Percentiles rank a stretch among this genome's conserved stretches.
Conservation (phyloP, 1,139 yeast species). For the Geotrichum australiense region DNA sequence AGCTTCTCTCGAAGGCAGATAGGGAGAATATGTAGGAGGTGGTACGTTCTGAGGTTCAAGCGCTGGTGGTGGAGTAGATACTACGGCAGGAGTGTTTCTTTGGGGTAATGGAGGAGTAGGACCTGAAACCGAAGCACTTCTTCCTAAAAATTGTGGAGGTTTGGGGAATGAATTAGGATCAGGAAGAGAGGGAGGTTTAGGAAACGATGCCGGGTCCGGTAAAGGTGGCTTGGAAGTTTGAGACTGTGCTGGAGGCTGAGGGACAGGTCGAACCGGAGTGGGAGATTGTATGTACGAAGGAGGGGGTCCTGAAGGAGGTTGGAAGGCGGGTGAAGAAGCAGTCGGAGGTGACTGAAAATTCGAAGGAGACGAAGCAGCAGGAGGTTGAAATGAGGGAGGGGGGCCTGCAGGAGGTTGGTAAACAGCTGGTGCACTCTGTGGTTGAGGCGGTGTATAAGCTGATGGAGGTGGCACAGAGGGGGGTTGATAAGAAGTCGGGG, state of each 20-base stretch:
- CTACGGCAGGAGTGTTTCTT: slow-evolving; percentile 4
- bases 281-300: slow-evolving; percentile 1
- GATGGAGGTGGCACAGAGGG: slow-evolving; percentile 3
- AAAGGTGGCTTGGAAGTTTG: slow-evolving; percentile 11
- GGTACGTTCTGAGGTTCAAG: not conserved
- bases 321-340: slow-evolving; percentile 1
- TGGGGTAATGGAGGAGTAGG: slow-evolving; percentile 8
- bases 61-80: slow-evolving; percentile 2
- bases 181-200: slow-evolving; percentile 13
- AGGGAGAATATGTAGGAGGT: too few relatives aligned
- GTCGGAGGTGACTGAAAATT: not conserved
- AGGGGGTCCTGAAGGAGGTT: slow-evolving; percentile 5
- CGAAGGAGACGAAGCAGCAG: not conserved
- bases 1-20: too few relatives aligned
- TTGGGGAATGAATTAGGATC: too few relatives aligned
- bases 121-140: not conserved
- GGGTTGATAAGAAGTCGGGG: slow-evolving; percentile 2
- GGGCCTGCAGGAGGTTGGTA: slow-evolving; percentile 30
- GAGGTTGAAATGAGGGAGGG: slow-evolving; percentile 42
- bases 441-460: not conserved
- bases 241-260: slow-evolving; percentile 9
- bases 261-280: slow-evolving; percentile 8
- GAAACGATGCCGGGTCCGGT: slow-evolving; percentile 17
- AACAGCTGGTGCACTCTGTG: slow-evolving; percentile 6
- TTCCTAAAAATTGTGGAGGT: slow-evolving; percentile 5